Conservation (phyloP, 371 early-diverging fungal genomes). For the Aphelidium insulamus region DNA sequence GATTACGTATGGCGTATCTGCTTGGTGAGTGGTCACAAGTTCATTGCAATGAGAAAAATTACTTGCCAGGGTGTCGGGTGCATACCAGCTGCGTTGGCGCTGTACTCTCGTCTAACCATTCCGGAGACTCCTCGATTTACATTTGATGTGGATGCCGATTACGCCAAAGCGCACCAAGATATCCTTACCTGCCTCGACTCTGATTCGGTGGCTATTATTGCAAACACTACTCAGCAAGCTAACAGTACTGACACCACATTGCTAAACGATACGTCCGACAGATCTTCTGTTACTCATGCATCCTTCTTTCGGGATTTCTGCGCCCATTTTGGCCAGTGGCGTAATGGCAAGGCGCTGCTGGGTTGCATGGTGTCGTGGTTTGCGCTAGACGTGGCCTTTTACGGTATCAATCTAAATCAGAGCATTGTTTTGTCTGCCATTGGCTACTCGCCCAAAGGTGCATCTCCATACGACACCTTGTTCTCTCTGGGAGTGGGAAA, state of each 20-base stretch:
- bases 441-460: constrained; percentile 26
- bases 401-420: constrained; percentile 65
- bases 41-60: no score
- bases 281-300: no score
- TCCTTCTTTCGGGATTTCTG: constrained; percentile 46
- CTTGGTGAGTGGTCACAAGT: constrained; percentile 6
- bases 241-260: no score
- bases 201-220: background rate
- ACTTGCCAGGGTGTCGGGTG: constrained; percentile 39
- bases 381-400: constrained; percentile 65
- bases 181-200: no score
- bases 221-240: no score
- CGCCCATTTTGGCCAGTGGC: constrained; percentile 51
- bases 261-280: background rate
- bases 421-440: constrained; percentile 42
- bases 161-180: no score
- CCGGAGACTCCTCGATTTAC: constrained; percentile 78
- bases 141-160: constrained; percentile 43
- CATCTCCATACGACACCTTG: constrained; percentile 18
- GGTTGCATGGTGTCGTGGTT: constrained; percentile 64
- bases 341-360: constrained; percentile 45
- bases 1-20: constrained; percentile 70
- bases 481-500: constrained; percentile 34
- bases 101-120: constrained; percentile 77
- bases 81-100: constrained; percentile 56